These are phyloP conservation scores for Flaveria ramosissima DNA, from an alignment of 129 eudicot species.

Conservation along the genomic window DNA sequence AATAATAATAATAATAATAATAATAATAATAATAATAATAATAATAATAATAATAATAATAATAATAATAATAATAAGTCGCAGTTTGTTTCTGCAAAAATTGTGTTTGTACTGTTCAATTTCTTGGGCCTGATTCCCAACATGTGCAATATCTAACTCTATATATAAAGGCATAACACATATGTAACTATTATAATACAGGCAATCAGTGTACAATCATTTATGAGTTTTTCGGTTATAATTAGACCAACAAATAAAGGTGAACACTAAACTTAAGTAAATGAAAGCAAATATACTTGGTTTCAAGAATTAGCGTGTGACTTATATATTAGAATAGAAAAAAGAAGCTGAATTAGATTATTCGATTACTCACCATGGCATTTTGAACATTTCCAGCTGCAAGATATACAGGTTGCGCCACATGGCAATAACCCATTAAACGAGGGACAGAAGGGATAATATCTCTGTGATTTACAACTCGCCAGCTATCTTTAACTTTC, in stretches of 20 bases:
- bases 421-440: slow-evolving; percentile 99
- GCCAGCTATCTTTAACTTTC: slow-evolving; percentile 96
- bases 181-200: too few relatives aligned
- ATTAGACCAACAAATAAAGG: neutral
- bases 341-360: slow-evolving; percentile 4
- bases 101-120: too few relatives aligned
- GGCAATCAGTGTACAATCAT: too few relatives aligned
- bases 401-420: slow-evolving; percentile 93
- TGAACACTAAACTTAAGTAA: neutral
- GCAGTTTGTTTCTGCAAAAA: too few relatives aligned
- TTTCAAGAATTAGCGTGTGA: slow-evolving; percentile 13
- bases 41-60: too few relatives aligned
- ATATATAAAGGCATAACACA: too few relatives aligned
- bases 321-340: slow-evolving; percentile 1
- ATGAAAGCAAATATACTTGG: neutral
- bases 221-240: neutral
- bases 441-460: slow-evolving; percentile 99
- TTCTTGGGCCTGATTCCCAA: too few relatives aligned
- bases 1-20: too few relatives aligned
- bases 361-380: slow-evolving; percentile 46
- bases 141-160: too few relatives aligned
- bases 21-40: too few relatives aligned
- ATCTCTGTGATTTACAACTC: slow-evolving; percentile 94
- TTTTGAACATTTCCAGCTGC: slow-evolving; percentile 62
- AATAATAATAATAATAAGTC: too few relatives aligned